A percentile compares a stretch with the other conserved stretches of the same genome.
Evolutionary conservation across 2,329 filamentous ascomycete species (phyloP).

Genomic region (Metarhizium sp.): DNA sequence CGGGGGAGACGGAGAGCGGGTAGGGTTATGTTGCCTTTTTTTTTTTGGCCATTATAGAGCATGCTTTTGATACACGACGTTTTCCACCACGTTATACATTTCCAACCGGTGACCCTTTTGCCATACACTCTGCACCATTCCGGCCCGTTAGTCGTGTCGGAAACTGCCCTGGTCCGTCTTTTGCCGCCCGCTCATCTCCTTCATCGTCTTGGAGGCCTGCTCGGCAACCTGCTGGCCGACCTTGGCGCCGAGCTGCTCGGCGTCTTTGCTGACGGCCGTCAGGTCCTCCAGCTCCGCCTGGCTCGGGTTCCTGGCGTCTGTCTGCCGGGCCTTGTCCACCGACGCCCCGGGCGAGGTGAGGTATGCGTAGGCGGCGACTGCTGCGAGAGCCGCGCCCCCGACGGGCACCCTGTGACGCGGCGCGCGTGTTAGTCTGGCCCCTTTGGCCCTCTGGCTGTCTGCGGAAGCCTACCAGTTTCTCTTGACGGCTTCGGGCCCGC

Average conservation of each 20-base stretch:
- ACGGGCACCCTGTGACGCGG: constrained; percentile 15
- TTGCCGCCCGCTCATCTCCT: constrained; percentile 22
- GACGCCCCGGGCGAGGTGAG: constrained; percentile 11
- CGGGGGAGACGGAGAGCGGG: background rate
- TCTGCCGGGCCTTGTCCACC: constrained; percentile 6
- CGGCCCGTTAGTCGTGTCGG: constrained; percentile 14
- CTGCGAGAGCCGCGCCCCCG: constrained; percentile 16
- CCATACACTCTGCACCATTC: no score
- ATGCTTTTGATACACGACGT: no score
- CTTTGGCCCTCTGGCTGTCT: no score
- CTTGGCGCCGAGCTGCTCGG: background rate
- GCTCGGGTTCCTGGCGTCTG: background rate
- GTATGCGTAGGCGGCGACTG: constrained; percentile 18
- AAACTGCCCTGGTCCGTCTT: constrained; percentile 19
- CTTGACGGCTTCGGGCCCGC: constrained; percentile 18
- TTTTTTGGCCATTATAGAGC: no score
- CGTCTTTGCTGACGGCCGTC: constrained; percentile 8
- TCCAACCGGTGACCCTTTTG: no score
- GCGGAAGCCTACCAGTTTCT: constrained; percentile 20
- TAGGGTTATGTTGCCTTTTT: no score
- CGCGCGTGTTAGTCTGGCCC: no score
- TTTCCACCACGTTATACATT: no score
- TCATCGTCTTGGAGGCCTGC: constrained; percentile 15
- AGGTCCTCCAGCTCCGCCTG: background rate
- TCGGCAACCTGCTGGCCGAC: constrained; percentile 9